These are phyloP conservation scores for Linum tenue DNA, from an alignment of 345 rosid species.

Conservation along the genomic window DNA sequence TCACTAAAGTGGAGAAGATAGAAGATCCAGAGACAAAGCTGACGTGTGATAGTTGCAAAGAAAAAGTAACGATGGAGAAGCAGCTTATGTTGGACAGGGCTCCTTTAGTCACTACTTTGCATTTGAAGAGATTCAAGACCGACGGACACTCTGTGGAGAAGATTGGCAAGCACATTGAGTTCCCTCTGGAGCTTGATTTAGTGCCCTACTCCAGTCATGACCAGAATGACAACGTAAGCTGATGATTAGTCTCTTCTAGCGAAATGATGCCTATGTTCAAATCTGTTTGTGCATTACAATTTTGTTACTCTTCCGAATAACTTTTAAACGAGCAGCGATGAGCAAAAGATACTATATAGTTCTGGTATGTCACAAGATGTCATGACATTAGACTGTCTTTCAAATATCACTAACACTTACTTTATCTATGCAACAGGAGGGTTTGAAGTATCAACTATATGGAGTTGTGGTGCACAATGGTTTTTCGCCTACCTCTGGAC, in stretches of 20 bases:
- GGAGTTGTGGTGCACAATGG: conserved; percentile 75
- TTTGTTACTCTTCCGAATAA: no score
- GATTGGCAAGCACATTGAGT: conserved; percentile 54
- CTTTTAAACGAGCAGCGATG: no score
- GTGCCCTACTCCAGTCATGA: conserved; percentile 40
- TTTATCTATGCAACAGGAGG: conserved; percentile 23
- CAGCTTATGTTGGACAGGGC: conserved; percentile 61
- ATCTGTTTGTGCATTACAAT: no score
- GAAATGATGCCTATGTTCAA: no score
- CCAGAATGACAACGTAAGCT: conserved; percentile 35
- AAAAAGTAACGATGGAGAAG: conserved; percentile 57
- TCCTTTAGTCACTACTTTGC: conserved; percentile 62
- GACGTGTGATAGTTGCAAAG: conserved; percentile 56
- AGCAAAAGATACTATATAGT: no score
- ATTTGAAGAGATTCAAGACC: conserved; percentile 79
- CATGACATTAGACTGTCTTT: no score
- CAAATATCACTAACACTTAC: neutral
- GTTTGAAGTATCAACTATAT: conserved; percentile 52
- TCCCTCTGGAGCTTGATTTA: conserved; percentile 79
- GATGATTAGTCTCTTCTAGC: no score
- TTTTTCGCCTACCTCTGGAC: conserved; percentile 45
- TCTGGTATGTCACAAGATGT: no score
- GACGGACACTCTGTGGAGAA: conserved; percentile 54
- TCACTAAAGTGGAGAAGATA: conserved; percentile 66
- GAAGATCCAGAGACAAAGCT: conserved; percentile 50